Evolutionary conservation across 177 flowering plant genomes (phyloP), one percentile per base, ranked within the genome.

Genomic region (Vitis hybrid): DNA sequence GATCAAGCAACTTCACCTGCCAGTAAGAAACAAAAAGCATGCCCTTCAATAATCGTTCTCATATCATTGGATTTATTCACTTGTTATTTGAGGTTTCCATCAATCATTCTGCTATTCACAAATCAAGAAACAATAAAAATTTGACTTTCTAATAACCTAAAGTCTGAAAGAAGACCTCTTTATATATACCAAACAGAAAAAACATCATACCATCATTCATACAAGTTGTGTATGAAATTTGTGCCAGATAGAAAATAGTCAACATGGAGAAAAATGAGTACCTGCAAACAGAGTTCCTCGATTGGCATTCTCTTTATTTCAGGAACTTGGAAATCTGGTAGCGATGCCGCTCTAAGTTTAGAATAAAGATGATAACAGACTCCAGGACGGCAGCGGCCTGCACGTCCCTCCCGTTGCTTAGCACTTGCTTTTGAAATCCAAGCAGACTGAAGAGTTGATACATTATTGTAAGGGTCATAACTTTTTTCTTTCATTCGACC

Each of bases 351-450:
- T 61, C 89, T 86, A 59, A 85, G 65, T 81, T 83, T 91, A 59
- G 98, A 89, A 80, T 78, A 96, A 44, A 96, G 90, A 86, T 96
- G 98, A 84, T 89, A 96, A 75, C 99, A 94, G 13, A 88, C 82
- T 59, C 99, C 99, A 15, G 98, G 85, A 64, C 86, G 97, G 73
- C 99, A 96, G 50, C 99, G 95, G 31, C 99, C 98, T 11, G 98
- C 99, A 74, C 97, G 98, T 11, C 99, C 99, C 70, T 87, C 90
- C 58, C 99, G 79, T 75, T 94, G 98, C 85, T 81, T 96, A 52
- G 92, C 94, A 84, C 92, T 96, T 17, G 99, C 99, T 80, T 92
- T 94, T 22, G 99, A 96, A 68, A 90, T 72, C 98, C 98, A 96
- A 53, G 97, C 86, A 59, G 99, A 88, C 19, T 90, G 96, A 74